Base-by-base conservation (phyloP, 75 land plant genomes). In the Sequoia sempervirens region DNA sequence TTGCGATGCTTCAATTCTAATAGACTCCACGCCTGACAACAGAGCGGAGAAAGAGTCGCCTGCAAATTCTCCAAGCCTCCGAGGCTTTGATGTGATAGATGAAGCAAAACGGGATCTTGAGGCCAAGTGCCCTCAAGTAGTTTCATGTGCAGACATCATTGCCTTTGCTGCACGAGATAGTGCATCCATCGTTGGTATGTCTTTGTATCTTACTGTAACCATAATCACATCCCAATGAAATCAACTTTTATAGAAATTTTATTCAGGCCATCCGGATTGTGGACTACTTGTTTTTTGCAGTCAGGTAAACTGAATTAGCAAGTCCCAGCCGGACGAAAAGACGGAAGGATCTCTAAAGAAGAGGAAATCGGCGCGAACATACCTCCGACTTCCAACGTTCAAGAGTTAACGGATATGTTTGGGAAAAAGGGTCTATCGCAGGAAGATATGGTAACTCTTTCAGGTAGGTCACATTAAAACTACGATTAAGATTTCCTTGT, bases 381-480 rank as follows among this genome's bases (percentile, higher is more conserved):
- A 38, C 91, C 91, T 20, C 87, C 91, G 1, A 26, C 17, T 66
- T 85, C 87, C 85, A 85, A 86, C 41, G 53, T 85, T 18, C 8
- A 81, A 5, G 85, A 80, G 38, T 88, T 92, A 23, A 73, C 73
- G 1, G 80, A 69, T 14, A 85, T 46, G 74, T 92, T 92, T 75
- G 88, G 68, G 4, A 52, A 54, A 26, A 87, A 85, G 43, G 89
- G 89, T 8, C 79, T 90, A 18, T 54, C 73, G 9, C 61, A 72
- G 26, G 81, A 80, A 11, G 93, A 92, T 10, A 85, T 92, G 89
- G 93, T 92, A 12, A 84, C 83, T 17, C 90, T 90, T 4, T 90
- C 92, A 46, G 92, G 90, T 87, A 80, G 5, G 83, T 54, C 2
- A 15, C 38, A 5, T 8, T 72, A 72, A 18, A 56, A 28, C 28